Evolutionary conservation across 2,329 filamentous ascomycete species (phyloP).

Genomic region (Fusarium euwallaceae): DNA sequence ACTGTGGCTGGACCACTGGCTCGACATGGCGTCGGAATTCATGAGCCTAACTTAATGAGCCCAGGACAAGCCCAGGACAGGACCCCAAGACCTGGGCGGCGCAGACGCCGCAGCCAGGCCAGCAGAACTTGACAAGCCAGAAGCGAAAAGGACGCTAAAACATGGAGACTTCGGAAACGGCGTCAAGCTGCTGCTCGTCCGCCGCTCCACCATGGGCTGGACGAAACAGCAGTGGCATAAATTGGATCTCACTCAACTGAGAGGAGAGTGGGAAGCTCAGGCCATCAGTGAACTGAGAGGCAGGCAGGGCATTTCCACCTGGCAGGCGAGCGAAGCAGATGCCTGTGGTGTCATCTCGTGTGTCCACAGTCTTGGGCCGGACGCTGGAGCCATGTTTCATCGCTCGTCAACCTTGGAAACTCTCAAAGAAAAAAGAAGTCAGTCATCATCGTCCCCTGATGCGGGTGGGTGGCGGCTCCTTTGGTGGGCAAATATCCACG

Average conservation of each 20-base stretch:
- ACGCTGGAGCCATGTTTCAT: constrained; percentile 15
- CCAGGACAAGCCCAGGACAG: neutral
- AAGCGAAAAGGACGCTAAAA: constrained; percentile 39
- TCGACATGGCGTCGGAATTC: constrained; percentile 9
- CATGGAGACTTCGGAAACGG: constrained; percentile 37
- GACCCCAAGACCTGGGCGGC: neutral
- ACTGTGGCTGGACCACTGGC: constrained; percentile 11
- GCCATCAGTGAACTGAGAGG: neutral
- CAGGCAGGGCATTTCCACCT: neutral
- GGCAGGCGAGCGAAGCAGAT: neutral
- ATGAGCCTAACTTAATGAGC: constrained; percentile 1
- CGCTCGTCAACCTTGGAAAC: constrained; percentile 2
- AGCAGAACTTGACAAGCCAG: neutral
- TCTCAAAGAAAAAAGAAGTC: neutral
- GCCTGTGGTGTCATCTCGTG: constrained; percentile 9
- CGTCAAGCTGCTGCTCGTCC: constrained; percentile 18
- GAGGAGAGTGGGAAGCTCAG: constrained; percentile 17
- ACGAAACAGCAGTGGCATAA: constrained; percentile 12
- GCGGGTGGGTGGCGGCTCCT: constrained; percentile 3
- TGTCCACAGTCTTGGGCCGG: neutral
- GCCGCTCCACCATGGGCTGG: constrained; percentile 23
- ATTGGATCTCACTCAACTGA: neutral
- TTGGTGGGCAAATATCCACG: neutral
- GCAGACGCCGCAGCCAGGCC: too few relatives aligned
- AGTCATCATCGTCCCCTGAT: neutral